A percentile compares a stretch with the other conserved stretches of the same genome.
These are phyloP conservation scores for Primulina tabacum DNA, from an alignment of 257 asterid species.

Conservation along the genomic window DNA sequence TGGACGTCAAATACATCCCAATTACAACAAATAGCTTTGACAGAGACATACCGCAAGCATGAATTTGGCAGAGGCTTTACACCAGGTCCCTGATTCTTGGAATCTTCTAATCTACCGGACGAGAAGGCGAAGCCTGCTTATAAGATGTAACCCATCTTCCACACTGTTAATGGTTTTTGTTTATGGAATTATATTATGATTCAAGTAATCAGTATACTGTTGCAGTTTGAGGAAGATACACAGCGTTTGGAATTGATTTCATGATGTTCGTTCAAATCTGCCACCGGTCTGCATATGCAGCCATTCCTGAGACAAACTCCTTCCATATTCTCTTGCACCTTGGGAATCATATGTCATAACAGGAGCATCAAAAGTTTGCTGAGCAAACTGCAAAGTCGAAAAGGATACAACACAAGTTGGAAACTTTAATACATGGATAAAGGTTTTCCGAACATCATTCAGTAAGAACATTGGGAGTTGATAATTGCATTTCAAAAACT, in stretches of 20 bases:
- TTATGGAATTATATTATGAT: conserved; percentile 21
- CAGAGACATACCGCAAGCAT: not conserved
- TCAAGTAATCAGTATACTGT: conserved; percentile 30
- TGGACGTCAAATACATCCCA: not conserved
- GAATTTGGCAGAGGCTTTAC: not conserved
- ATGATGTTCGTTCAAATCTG: conserved; percentile 63
- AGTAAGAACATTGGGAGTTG: not conserved
- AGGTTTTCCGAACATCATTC: not conserved
- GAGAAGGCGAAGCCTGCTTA: not conserved
- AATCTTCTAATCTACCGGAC: not conserved
- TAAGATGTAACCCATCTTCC: not conserved
- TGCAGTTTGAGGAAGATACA: not conserved
- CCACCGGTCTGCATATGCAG: conserved; percentile 92
- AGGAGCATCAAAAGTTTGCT: conserved; percentile 58
- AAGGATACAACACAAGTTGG: not conserved
- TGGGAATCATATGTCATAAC: conserved; percentile 64
- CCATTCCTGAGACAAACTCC: conserved; percentile 81
- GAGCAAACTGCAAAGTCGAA: conserved; percentile 47
- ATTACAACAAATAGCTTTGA: not conserved
- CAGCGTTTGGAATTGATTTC: conserved; percentile 17
- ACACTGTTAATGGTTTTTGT: not conserved
- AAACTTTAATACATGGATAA: not conserved
- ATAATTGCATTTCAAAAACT: conserved; percentile 29
- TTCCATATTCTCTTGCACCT: conserved; percentile 47
- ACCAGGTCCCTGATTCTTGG: not conserved